Base-by-base conservation (phyloP, 345 rosid species). In the Murraya koenigii region DNA sequence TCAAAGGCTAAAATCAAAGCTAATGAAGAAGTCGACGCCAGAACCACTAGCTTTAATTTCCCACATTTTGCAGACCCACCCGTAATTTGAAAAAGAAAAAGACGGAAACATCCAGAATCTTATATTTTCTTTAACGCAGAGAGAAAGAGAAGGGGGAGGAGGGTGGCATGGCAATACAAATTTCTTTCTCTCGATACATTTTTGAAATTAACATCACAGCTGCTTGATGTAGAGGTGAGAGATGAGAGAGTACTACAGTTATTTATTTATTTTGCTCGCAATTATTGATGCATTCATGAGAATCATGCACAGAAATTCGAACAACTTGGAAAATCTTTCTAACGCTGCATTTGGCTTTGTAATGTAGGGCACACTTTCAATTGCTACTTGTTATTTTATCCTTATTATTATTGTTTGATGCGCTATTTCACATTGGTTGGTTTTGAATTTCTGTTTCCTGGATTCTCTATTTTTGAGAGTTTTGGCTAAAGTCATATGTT, bases 161-260 rank as follows among this genome's bases (percentile, higher is more conserved):
- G 64, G 71, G 49, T 44, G 49, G 49, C 49, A 66, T 35, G 44
- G 3, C 41, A 33, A 11, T 44, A 23, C 49, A 10, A 3, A 22
- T 55, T 65, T 28, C 11, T 38, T 63, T 72, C 71, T 65, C 74
- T 79, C 59, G 39, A 70, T 75, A 8, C 33, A 38, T 79, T 80
- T 44, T 52, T 67, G 32, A 39, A 49, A 64, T 32, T 7, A 23
- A 65, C 62, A 8, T 76, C 72, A n/a, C 71, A 76, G 76, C 71
- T 52, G 79, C 66, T 30, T 65, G 74, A 70, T 84, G 84, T 36
- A 60, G 74, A 74, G 86, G 84, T 83, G 38, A 62, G 78, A 65
- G 20, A 33, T 83, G 38, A 62, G 78, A 65, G 20, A 33, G 59
- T 8, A 36, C 30, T 78, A 33, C 36, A 32, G 17, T 67, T 26